Evolutionary conservation across 768 basidiomycete species (phyloP), one percentile per base, ranked within the genome.

Genomic region (Boletellus ananiceps): DNA sequence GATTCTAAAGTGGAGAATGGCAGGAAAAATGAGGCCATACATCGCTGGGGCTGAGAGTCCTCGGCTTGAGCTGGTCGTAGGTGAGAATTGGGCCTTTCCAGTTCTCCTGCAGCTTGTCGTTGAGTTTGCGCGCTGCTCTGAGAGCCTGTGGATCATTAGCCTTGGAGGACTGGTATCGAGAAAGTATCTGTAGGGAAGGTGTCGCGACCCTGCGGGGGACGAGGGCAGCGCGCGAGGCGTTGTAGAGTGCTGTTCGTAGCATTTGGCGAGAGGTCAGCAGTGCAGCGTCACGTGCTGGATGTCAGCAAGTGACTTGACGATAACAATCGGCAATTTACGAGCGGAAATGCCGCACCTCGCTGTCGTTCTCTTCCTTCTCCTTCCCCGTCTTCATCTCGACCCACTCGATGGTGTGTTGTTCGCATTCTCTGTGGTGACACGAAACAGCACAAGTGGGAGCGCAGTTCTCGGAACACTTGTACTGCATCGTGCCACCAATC

Each of bases 41-140:
- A 2, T 76, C 67, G 46, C 82, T 80, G 4, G 95, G 95, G 57
- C 80, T 84, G 57, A 82, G 67, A 0, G 91, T 92, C 55, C 78
- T 81, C 2, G 84, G 83, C 60, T 95, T 86, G 29, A 98, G 70
- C 54, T 91, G 81, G 31, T 86, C 86, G 63, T 95, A 97, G 1
- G 77, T 74, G 45, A 96, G 69, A 19, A 82, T 71, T 36, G 79
- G 81, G 14, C 83, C 77, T 57, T 79, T 82, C 93, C 93, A 95
- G 57, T 91, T 88, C 55, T 78, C 72, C 60, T 81, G 82, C 18
- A 74, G 49, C 21, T 68, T 63, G 44, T 74, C 64, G 27, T 67
- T 65, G 38, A 52, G 50, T 47, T 64, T 61, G n/a, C 56, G 51
- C 71, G 60, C 54, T 73, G 59, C 54, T 47, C 58, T 56, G 40